Conservation (phyloP, 2,329 filamentous ascomycete genomes). For the Alternaria sp. region DNA sequence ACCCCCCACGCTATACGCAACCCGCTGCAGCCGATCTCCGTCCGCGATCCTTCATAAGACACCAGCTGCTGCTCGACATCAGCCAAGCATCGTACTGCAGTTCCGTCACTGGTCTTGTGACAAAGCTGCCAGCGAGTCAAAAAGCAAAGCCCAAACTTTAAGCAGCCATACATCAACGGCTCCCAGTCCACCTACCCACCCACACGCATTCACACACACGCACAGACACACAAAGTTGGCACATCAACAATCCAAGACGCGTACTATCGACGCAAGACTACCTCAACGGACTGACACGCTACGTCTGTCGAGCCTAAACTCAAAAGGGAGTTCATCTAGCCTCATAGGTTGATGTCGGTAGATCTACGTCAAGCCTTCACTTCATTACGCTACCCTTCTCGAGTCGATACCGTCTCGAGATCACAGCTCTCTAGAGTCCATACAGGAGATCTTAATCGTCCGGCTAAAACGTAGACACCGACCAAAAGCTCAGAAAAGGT, state of each 20-base stretch:
- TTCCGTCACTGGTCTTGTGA: constrained; percentile 49
- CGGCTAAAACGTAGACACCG: constrained; percentile 52
- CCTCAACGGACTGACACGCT: constrained; percentile 31
- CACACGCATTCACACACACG: constrained; percentile 16
- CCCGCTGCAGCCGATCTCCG: constrained; percentile 37
- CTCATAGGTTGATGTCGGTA: constrained; percentile 65
- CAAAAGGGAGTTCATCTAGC: constrained; percentile 42
- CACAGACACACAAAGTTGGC: constrained; percentile 14
- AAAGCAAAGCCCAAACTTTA: constrained; percentile 33
- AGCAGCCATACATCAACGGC: constrained; percentile 37
- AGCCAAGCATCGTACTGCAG: constrained; percentile 46
- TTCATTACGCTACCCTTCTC: constrained; percentile 64
- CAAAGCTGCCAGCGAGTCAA: constrained; percentile 35
- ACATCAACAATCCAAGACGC: constrained; percentile 32
- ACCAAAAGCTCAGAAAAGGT: constrained; percentile 44
- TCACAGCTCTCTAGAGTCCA: constrained; percentile 64
- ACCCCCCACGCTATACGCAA: constrained; percentile 44
- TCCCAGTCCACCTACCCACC: constrained; percentile 29
- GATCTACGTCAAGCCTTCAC: constrained; percentile 63
- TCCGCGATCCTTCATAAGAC: constrained; percentile 33
- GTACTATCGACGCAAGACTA: constrained; percentile 30
- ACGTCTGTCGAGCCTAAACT: constrained; percentile 24
- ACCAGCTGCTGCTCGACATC: constrained; percentile 28
- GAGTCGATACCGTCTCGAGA: constrained; percentile 65
- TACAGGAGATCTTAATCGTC: constrained; percentile 62